These are phyloP conservation scores for Posidonia oceanica DNA, from an alignment of 116 monocot species.

Conservation along the genomic window DNA sequence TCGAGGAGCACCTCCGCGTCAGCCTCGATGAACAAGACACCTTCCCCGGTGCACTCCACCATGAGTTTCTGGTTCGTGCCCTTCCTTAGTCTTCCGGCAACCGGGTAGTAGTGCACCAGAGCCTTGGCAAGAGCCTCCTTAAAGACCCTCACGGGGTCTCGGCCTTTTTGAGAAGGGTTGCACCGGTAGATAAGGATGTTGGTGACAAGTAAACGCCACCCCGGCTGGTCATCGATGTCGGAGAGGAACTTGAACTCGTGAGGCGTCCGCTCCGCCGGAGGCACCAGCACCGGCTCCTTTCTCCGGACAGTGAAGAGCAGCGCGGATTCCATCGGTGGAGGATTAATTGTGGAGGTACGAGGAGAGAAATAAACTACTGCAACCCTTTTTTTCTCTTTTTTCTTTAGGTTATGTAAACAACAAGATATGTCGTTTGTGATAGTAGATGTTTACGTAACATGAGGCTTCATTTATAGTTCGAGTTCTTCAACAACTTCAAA, in stretches of 20 bases:
- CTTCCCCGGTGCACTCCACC: conserved; percentile 63
- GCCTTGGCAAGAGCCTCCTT: conserved; percentile 33
- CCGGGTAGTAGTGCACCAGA: conserved; percentile 52
- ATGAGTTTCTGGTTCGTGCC: conserved; percentile 27
- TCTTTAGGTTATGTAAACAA: too few relatives aligned
- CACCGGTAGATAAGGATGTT: conserved; percentile 56
- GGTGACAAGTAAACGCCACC: conserved; percentile 47
- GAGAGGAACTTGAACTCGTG: conserved; percentile 43
- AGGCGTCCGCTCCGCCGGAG: conserved; percentile 37
- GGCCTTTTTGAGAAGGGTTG: conserved; percentile 5
- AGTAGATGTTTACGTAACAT: too few relatives aligned
- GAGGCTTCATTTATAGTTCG: too few relatives aligned
- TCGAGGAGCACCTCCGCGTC: conserved; percentile 43
- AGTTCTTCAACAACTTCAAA: too few relatives aligned
- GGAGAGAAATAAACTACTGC: too few relatives aligned
- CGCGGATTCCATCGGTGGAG: conserved; percentile 10
- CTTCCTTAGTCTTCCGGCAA: conserved; percentile 52
- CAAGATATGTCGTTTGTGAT: too few relatives aligned
- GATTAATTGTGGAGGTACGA: too few relatives aligned
- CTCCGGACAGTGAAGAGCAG: conserved; percentile 31
- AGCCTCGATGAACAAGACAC: conserved; percentile 55
- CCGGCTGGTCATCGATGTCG: conserved; percentile 66
- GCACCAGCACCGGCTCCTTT: conserved; percentile 33
- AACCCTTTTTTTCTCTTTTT: too few relatives aligned
- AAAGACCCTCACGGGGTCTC: conserved; percentile 33